Base-by-base conservation (phyloP, 2,329 filamentous ascomycete genomes). In the Aspergillus melleus region DNA sequence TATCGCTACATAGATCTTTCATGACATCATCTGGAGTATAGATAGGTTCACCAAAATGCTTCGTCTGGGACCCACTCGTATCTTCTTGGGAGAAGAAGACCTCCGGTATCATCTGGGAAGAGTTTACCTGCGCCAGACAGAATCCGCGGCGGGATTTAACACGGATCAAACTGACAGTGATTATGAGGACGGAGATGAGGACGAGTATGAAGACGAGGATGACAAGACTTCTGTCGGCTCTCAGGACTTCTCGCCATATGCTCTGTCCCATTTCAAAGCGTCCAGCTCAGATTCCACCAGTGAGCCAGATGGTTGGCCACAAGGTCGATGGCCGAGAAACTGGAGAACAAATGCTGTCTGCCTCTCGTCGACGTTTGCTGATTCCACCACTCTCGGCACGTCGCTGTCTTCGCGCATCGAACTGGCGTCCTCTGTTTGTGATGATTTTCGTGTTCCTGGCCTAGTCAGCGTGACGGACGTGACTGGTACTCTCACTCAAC, bases 11-110 rank as follows among this genome's bases (percentile, higher is more conserved):
- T n/a, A n/a, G 12, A 12, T 22, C 3, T 14, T 22, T 14, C 44
- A 24, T 6, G 14, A 24, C 44, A 24, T 24, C 19, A 6, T 20
- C 19, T 22, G 4, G 44, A 47, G 8, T 19, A 22, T 11, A 47
- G 44, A 11, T 6, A 11, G 4, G 22, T 2, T 49, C 50, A 26
- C n/a, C n/a, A 61, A 19, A 55, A 76, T 78, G 75, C 70, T 77
- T 36, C 70, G 74, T 58, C 66, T 70, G 36, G 69, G 68, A 16
- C 69, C 73, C 39, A 75, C 73, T 8, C 62, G 69, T 32, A 72
- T 78, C 51, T 55, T 58, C 24, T 63, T 77, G 29, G 68, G 67
- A 2, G 68, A 74, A 19, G 63, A 70, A 20, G 76, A 78, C 59
- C 32, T 77, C 22, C 65, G 71, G 30, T 68, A 62, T 57, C 68